Conservation (phyloP, 1,284 basidiomycete species). For the Heterobasidion irregulare region DNA sequence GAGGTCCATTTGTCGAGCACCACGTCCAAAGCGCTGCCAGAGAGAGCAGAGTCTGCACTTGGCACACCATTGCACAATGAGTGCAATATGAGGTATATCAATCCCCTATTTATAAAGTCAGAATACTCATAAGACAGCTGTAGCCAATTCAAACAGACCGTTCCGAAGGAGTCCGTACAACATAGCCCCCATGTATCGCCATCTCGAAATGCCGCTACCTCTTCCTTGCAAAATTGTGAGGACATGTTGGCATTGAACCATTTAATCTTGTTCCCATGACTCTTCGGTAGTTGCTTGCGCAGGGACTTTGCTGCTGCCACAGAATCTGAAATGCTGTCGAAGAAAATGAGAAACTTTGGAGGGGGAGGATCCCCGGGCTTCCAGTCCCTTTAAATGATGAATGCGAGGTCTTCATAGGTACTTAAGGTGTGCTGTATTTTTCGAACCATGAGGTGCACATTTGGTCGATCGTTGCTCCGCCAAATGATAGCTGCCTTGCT, state of each 20-base stretch:
- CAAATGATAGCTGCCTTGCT: slow-evolving; percentile 9
- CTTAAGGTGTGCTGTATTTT: slow-evolving; percentile 15
- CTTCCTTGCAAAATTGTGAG: slow-evolving; percentile 11
- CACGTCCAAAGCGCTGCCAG: slow-evolving; percentile 1
- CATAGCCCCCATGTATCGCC: slow-evolving; percentile 25
- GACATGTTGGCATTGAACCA: slow-evolving; percentile 24
- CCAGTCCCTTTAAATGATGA: slow-evolving; percentile 17
- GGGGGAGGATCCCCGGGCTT: slow-evolving; percentile 12
- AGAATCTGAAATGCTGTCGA: slow-evolving; percentile 13
- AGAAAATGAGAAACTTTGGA: slow-evolving; percentile 20
- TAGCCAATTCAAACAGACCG: neutral
- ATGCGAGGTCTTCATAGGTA: slow-evolving; percentile 22
- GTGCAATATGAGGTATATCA: slow-evolving; percentile 22
- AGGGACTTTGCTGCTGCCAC: neutral
- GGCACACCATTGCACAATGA: slow-evolving; percentile 23
- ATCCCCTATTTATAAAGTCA: slow-evolving; percentile 17
- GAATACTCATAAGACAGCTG: neutral
- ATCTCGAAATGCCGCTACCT: slow-evolving; percentile 12
- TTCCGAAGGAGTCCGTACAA: slow-evolving; percentile 12
- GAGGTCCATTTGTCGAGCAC: neutral
- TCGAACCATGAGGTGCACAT: slow-evolving; percentile 21
- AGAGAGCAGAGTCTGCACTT: neutral
- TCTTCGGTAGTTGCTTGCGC: neutral
- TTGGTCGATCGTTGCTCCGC: slow-evolving; percentile 24
- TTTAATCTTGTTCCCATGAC: slow-evolving; percentile 12